These are phyloP conservation scores for Noccaea bulbosa DNA, from an alignment of 345 rosid genomes.

Conservation along the genomic window DNA sequence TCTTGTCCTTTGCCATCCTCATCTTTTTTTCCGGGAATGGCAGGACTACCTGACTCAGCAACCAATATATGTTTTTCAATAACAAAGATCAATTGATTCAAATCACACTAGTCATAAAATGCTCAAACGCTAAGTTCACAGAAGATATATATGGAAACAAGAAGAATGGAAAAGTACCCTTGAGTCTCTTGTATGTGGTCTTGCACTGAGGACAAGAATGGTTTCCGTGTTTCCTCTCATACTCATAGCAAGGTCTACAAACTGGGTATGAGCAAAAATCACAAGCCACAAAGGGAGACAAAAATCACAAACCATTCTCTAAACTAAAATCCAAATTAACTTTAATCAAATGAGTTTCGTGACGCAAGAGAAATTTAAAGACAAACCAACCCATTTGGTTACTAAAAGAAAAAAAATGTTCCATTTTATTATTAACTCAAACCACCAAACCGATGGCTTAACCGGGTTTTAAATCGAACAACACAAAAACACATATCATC, in stretches of 20 bases:
- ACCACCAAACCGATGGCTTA: background rate
- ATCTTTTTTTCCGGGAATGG: conserved; percentile 75
- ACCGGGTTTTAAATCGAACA: conserved; percentile 6
- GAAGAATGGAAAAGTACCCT: conserved; percentile 46
- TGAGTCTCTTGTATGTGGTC: conserved; percentile 77
- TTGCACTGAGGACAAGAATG: conserved; percentile 92
- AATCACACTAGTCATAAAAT: too few relatives aligned
- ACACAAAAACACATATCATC: background rate
- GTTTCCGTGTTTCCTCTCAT: conserved; percentile 80
- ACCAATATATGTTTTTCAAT: conserved; percentile 2
- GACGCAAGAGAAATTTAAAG: background rate
- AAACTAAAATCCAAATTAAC: too few relatives aligned
- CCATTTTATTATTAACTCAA: conserved; percentile 5
- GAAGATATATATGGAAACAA: background rate
- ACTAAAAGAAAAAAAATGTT: background rate
- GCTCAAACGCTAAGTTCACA: too few relatives aligned
- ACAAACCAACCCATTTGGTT: background rate
- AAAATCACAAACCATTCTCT: too few relatives aligned
- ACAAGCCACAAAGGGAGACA: conserved; percentile 78
- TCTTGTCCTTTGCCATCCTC: conserved; percentile 70
- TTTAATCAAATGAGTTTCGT: too few relatives aligned
- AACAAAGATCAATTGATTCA: background rate
- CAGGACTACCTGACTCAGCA: conserved; percentile 73
- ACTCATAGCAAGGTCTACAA: conserved; percentile 87
- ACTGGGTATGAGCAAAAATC: conserved; percentile 81